Conservation (phyloP, 208 protist species). For the Wallacemonas sp. region DNA sequence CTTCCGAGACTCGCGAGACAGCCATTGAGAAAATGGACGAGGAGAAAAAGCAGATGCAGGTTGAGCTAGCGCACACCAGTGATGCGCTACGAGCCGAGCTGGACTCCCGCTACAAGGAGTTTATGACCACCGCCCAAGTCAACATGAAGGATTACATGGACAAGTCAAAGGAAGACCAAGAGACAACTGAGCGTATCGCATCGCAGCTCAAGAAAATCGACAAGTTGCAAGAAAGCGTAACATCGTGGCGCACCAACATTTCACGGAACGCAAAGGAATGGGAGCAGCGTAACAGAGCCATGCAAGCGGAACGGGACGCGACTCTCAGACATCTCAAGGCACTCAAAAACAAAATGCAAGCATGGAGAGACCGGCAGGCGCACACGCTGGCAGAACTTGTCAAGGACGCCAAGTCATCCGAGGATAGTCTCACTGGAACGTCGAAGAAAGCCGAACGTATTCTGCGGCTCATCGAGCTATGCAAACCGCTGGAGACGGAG, state of each 20-base stretch:
- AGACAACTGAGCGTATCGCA: constrained; percentile 89
- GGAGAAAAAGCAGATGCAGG: constrained; percentile 90
- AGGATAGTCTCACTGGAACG: constrained; percentile 69
- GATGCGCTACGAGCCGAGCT: constrained; percentile 77
- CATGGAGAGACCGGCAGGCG: constrained; percentile 88
- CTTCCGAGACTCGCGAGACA: constrained; percentile 85
- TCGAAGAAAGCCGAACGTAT: constrained; percentile 85
- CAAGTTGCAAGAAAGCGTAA: constrained; percentile 91
- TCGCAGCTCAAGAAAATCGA: constrained; percentile 93
- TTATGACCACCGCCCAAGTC: constrained; percentile 89
- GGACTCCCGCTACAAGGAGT: constrained; percentile 88
- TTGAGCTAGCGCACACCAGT: constrained; percentile 64
- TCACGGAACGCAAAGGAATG: constrained; percentile 89
- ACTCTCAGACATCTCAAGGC: constrained; percentile 90
- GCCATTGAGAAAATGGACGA: constrained; percentile 92
- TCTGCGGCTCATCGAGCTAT: constrained; percentile 92
- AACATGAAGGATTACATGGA: constrained; percentile 96
- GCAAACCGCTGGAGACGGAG: constrained; percentile 95
- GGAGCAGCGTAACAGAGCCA: constrained; percentile 91
- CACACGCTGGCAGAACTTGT: constrained; percentile 88
- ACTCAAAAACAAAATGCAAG: constrained; percentile 94
- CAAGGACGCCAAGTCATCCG: constrained; percentile 81
- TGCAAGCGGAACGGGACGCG: constrained; percentile 92
- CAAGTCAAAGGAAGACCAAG: constrained; percentile 93
- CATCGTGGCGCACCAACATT: constrained; percentile 91